phyloP scores from a whole-genome alignment of 2,329 filamentous ascomycete genomes.

The Colletotrichum sp. region DNA sequence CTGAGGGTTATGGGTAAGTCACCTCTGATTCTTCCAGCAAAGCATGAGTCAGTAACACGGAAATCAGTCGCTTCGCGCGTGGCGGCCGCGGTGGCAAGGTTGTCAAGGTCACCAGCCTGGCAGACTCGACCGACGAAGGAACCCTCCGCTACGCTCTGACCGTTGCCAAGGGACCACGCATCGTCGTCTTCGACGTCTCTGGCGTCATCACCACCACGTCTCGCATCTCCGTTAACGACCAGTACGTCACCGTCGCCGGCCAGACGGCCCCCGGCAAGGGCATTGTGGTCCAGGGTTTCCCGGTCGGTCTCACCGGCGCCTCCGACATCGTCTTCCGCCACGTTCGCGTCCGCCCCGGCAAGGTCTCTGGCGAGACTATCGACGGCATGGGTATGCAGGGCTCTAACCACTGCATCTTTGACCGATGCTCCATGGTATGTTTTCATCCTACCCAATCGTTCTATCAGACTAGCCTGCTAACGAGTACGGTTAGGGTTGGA shows the following conservation, averaged over 20 bases:
- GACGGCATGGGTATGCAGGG: conserved; percentile 40
- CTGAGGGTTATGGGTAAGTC: conserved; percentile 38
- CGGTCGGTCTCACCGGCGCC: conserved; percentile 34
- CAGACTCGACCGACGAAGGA: conserved; percentile 32
- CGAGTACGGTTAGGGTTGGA: conserved; percentile 27
- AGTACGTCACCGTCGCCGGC: conserved; percentile 50
- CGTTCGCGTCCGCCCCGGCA: conserved; percentile 33
- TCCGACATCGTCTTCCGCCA: conserved; percentile 30
- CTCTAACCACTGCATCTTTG: conserved; percentile 37
- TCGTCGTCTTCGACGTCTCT: conserved; percentile 51
- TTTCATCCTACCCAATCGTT: fast-evolving
- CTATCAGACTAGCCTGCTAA: background rate
- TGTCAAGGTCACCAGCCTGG: conserved; percentile 40
- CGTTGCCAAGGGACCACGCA: conserved; percentile 45
- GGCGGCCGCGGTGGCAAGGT: conserved; percentile 40
- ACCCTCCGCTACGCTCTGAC: conserved; percentile 40
- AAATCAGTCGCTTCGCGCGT: conserved; percentile 30
- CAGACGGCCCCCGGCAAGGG: conserved; percentile 54
- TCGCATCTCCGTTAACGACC: conserved; percentile 47
- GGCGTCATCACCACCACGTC: conserved; percentile 51
- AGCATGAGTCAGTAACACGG: background rate
- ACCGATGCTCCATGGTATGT: conserved; percentile 34
- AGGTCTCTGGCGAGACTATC: conserved; percentile 32
- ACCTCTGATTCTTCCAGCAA: background rate
- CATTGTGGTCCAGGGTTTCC: conserved; percentile 33